Base-by-base conservation (phyloP, 345 rosid species). In the Citrus sinensis region DNA sequence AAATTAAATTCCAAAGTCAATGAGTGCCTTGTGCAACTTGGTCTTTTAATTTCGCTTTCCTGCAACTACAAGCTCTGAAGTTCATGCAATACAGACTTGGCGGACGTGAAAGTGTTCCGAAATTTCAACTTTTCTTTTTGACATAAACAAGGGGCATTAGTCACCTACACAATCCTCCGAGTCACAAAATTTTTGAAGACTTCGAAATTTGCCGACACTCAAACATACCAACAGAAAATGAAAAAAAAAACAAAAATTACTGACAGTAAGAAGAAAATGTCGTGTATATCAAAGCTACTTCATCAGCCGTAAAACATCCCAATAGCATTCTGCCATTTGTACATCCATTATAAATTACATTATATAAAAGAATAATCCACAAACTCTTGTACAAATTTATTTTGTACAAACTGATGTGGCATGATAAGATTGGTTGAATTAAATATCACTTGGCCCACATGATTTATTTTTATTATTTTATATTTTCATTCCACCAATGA, bases 121-220 rank as follows among this genome's bases (percentile, higher is more conserved):
- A 40, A 5, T 54, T 51, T 27, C 62, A 4, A 42, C 51, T 49
- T 62, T 62, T 70, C 76, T 61, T 29, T 70, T 69, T 64, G 17
- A 61, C 42, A 40, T 24, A 29, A 24, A 70, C 6, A 40, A 69
- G 54, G 73, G 76, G n/a, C 72, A 73, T 42, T 9, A 22, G 59
- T 59, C 68, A 14, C 37, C 16, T 19, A 30, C 67, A 71, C 80
- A 27, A 58, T 71, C 59, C 77, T 81, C 80, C 83, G 46, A 81
- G 71, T 82, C 79, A 13, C 75, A 58, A 9, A 7, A 5, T 4
- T 58, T 58, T 22, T n/a, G 25, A 58, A n/a, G 25, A 2, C 60
- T 56, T 19, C 30, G 11, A 30, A 75, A 17, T 62, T 24, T 62
- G 49, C 46, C 76, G 24, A 34, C 32, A 51, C 14, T 51, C 58